phyloP scores from a whole-genome alignment of 176 grass and related monocot species.

The Cocos nucifera region DNA sequence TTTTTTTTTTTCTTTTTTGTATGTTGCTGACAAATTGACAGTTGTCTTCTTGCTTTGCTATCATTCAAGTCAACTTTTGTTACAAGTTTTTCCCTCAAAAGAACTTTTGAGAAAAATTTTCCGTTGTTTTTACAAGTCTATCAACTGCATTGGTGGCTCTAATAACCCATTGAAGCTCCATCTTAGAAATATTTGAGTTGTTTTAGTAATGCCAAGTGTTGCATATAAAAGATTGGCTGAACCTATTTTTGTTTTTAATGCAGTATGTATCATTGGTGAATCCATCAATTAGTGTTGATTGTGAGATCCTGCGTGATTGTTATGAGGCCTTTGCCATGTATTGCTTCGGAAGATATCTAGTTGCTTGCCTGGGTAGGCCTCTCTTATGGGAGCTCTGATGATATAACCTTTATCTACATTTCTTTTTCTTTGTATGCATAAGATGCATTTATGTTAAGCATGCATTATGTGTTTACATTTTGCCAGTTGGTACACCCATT shows the following conservation, averaged over 20 bases:
- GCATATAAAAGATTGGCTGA: constrained; percentile 1
- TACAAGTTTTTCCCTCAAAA: too few species aligned
- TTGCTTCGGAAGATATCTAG: constrained; percentile 89
- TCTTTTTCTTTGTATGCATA: constrained; percentile 5
- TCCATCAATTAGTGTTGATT: constrained; percentile 69
- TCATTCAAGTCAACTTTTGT: neutral
- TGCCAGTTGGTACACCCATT: too few species aligned
- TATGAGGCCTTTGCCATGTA: constrained; percentile 98
- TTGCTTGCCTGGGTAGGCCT: constrained; percentile 79
- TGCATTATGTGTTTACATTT: too few species aligned
- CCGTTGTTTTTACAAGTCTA: too few species aligned
- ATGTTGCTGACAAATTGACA: too few species aligned
- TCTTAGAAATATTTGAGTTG: too few species aligned
- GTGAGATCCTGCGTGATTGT: constrained; percentile 79
- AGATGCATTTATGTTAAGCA: neutral
- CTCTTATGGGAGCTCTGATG: constrained; percentile 2
- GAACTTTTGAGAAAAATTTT: too few species aligned
- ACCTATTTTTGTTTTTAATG: constrained; percentile 5
- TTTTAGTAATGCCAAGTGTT: neutral
- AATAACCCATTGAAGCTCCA: too few species aligned
- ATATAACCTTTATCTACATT: neutral
- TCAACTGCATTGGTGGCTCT: too few species aligned
- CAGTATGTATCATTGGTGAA: constrained; percentile 87
- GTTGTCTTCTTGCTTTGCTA: neutral
- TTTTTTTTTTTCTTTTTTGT: too few species aligned